Conservation (phyloP, 164 flowering plant genomes). For the Stephania yunnanensis region DNA sequence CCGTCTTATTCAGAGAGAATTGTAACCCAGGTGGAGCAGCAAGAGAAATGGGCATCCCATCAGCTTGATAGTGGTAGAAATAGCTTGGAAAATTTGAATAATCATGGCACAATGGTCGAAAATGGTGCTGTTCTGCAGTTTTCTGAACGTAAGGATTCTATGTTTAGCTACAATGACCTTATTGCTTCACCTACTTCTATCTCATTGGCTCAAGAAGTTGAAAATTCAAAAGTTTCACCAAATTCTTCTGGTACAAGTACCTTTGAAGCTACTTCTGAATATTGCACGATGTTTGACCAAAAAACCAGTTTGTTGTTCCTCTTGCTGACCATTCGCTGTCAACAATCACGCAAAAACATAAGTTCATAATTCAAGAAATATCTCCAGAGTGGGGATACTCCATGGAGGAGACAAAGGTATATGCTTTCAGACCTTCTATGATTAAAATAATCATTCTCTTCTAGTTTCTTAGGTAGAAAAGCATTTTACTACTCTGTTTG, state of each 20-base stretch:
- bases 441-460: neutral
- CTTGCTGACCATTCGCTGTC: constrained; percentile 37
- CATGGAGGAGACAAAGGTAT: constrained; percentile 68
- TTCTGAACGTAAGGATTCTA: constrained; percentile 14
- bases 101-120: constrained; percentile 3
- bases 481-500: neutral
- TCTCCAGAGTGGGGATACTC: constrained; percentile 91
- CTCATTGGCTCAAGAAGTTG: constrained; percentile 26
- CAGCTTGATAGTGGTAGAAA: constrained; percentile 24
- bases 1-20: constrained; percentile 15
- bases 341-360: constrained; percentile 53
- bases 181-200: constrained; percentile 25
- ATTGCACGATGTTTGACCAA: constrained; percentile 36
- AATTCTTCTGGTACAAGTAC: constrained; percentile 29
- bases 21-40: constrained; percentile 18
- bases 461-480: neutral
- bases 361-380: constrained; percentile 64
- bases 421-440: constrained; percentile 2
- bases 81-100: constrained; percentile 18
- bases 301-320: constrained; percentile 28
- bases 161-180: constrained; percentile 18
- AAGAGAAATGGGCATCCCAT: constrained; percentile 15
- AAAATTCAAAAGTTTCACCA: constrained; percentile 21
- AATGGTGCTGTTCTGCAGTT: constrained; percentile 10
- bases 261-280: constrained; percentile 23